Conservation (phyloP, 257 asterid genomes). For the Hygrophila difformis region DNA sequence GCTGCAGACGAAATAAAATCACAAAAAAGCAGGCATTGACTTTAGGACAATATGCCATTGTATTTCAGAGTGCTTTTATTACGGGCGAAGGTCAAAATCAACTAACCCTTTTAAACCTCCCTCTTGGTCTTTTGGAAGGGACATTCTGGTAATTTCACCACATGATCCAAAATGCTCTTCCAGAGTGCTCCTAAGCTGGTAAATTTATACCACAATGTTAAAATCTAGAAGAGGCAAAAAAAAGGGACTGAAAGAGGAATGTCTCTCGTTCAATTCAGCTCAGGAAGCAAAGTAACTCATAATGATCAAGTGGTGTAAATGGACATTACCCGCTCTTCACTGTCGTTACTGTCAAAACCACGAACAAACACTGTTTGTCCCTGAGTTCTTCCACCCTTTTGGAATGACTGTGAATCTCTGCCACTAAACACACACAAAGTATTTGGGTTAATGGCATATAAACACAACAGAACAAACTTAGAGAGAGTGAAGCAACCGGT, state of each 20-base stretch:
- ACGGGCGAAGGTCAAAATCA: neutral
- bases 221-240: neutral
- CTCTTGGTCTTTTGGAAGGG: conserved; percentile 1
- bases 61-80: no score
- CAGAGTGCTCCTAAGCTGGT: conserved; percentile 3
- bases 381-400: conserved; percentile 32
- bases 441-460: neutral
- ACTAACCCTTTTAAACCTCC: conserved; percentile 5
- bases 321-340: conserved; percentile 31
- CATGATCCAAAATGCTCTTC: conserved; percentile 7
- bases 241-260: no score
- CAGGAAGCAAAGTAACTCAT: neutral
- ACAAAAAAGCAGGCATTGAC: neutral
- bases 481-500: conserved; percentile 11
- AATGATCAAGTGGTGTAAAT: no score
- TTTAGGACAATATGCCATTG: no score
- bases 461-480: no score
- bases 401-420: conserved; percentile 31
- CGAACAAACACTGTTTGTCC: conserved; percentile 51
- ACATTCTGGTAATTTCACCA: conserved; percentile 10
- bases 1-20: conserved; percentile 22
- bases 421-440: conserved; percentile 20
- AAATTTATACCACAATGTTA: neutral
- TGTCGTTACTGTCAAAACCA: conserved; percentile 44
- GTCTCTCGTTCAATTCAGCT: no score